Evolutionary conservation across 2,329 filamentous ascomycete species (phyloP).

Genomic region (Anthostomella pinea): DNA sequence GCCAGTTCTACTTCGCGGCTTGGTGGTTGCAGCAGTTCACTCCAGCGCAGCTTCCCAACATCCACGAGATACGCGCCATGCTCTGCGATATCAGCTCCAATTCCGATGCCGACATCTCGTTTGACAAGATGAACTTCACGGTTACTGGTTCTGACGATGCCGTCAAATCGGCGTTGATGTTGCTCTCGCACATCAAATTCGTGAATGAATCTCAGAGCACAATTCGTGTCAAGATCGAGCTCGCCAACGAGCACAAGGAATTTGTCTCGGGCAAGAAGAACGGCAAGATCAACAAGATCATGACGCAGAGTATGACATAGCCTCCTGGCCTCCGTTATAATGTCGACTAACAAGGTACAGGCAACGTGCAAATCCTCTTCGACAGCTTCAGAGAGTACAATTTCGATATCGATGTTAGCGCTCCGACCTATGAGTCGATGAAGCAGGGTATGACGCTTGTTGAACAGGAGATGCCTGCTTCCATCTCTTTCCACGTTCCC

Average conservation of each 20-base stretch:
- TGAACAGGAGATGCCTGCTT: conserved; percentile 98
- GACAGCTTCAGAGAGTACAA: conserved; percentile 99
- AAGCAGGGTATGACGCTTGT: conserved; percentile 90
- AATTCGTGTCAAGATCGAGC: conserved; percentile 97
- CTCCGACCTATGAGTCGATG: conserved; percentile 86
- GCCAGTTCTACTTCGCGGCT: conserved; percentile 95
- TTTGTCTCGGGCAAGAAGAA: conserved; percentile 99
- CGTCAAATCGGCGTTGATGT: conserved; percentile 90
- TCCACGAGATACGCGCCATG: conserved; percentile 83
- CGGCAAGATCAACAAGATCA: conserved; percentile 99
- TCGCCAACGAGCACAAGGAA: conserved; percentile 98
- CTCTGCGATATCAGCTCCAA: conserved; percentile 94
- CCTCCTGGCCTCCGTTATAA: neutral
- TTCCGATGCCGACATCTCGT: conserved; percentile 90
- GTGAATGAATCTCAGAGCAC: conserved; percentile 66
- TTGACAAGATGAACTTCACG: conserved; percentile 90
- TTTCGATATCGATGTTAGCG: conserved; percentile 98
- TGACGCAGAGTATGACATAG: conserved; percentile 78
- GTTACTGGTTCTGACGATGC: conserved; percentile 95
- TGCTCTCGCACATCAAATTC: conserved; percentile 89
- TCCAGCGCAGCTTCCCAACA: conserved; percentile 54
- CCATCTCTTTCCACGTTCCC: conserved; percentile 97
- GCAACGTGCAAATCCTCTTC: conserved; percentile 97
- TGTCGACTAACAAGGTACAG: conserved; percentile 37
- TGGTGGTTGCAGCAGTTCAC: conserved; percentile 90